Base-by-base conservation (phyloP, 306 rosid genomes). In the Spatholobus suberectus region DNA sequence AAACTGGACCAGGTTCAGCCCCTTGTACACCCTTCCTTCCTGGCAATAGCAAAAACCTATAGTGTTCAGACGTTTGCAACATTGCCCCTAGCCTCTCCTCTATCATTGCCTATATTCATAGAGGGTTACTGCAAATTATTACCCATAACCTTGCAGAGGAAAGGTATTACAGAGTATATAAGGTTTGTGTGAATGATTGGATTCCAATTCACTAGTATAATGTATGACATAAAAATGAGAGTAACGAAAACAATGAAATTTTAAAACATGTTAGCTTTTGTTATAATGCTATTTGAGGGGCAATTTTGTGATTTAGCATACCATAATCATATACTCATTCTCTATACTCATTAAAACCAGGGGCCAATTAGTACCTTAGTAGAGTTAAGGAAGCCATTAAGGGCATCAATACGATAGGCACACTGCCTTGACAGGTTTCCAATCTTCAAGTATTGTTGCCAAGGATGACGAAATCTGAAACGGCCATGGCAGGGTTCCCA, bases 21-120 rank as follows among this genome's bases (percentile, higher is more conserved):
- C 98, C 98, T 87, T 95, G 96, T 51, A 95, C 99, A 63, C 99
- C 99, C 81, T 95, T 95, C 76, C 99, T 90, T 76, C 99, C 99
- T 95, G 86, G 86, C 80, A 92, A 21, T 46, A 80, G 5, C 74
- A 77, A 70, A 87, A 68, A 13, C 51, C 29, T 59, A n/a, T n/a
- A 57, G 47, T 73, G 43, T 70, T 78, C 26, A 70, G 61, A 29
- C 70, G 62, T 44, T 93, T 26, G 80, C 84, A 76, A 41, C 44
- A 72, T 88, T 89, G 66, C 91, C 62, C 89, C 93, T 92, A 46
- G 98, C 96, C 85, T 91, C 98, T 86, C 97, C 97, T 89, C 97
- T 92, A 27, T 76, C 91, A 44, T 88, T 86, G 32, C 96, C 98
- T 96, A 23, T 59, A 75, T 44, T 83, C 73, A 67, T 34, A 55